Conservation (phyloP, 352 stramenopile genomes). For the Phytophthora rubi region DNA sequence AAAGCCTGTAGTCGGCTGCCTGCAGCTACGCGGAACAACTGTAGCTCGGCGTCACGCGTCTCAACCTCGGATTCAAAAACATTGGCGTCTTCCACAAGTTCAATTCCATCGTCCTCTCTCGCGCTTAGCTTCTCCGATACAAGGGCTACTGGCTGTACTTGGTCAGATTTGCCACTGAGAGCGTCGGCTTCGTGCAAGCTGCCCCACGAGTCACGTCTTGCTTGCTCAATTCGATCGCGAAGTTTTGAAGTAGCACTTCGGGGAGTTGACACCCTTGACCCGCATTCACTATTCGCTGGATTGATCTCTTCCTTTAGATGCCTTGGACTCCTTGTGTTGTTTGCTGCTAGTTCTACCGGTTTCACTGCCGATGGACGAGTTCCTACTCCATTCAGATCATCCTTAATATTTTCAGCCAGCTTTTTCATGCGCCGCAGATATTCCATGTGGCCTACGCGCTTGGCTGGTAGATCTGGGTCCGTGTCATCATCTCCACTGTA, state of each 20-base stretch:
- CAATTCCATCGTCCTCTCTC: conserved; percentile 17
- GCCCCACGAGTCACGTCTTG: conserved; percentile 32
- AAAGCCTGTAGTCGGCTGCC: conserved; percentile 44
- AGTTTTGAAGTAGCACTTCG: conserved; percentile 40
- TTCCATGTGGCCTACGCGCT: conserved; percentile 72
- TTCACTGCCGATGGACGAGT: not conserved
- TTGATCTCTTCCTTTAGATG: conserved; percentile 1
- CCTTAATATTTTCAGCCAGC: conserved; percentile 68
- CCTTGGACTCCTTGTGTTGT: not conserved
- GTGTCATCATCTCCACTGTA: conserved; percentile 44
- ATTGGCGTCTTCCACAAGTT: conserved; percentile 28
- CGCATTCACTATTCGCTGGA: not conserved
- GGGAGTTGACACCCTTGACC: conserved; percentile 25
- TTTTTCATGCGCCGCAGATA: conserved; percentile 75
- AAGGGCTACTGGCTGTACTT: conserved; percentile 1
- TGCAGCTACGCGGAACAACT: conserved; percentile 33
- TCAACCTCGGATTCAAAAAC: conserved; percentile 30
- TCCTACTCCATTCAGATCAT: conserved; percentile 47
- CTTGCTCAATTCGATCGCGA: conserved; percentile 40
- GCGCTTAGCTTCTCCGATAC: not conserved
- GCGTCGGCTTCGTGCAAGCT: conserved; percentile 19
- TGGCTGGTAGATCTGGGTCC: conserved; percentile 47
- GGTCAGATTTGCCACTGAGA: not conserved
- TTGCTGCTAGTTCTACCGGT: conserved; percentile 8
- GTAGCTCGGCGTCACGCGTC: conserved; percentile 25